A percentile compares a stretch with the other conserved stretches of the same genome.
These are phyloP conservation scores for Erodium trifolium DNA, from an alignment of 441 rosid genomes.

Conservation along the genomic window DNA sequence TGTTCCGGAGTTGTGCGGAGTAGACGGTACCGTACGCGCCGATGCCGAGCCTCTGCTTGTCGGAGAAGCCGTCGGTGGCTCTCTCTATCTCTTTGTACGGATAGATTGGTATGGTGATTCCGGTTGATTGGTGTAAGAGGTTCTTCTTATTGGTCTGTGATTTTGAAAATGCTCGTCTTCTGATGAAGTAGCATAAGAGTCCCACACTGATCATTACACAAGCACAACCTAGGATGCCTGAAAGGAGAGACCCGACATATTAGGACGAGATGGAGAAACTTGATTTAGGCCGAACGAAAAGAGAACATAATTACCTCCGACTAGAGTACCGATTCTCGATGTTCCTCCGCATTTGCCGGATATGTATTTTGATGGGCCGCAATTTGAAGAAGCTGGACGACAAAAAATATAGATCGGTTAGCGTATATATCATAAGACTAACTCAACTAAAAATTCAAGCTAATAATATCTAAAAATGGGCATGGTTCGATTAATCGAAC, in stretches of 20 bases:
- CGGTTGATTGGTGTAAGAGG: conserved; percentile 44
- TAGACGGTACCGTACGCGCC: neutral
- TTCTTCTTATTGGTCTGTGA: conserved; percentile 32
- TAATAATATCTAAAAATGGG: too few species aligned
- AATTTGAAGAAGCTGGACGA: conserved; percentile 28
- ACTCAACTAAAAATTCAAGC: too few species aligned
- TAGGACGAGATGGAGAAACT: neutral
- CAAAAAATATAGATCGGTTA: too few species aligned
- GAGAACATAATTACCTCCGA: conserved; percentile 44
- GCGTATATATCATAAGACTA: too few species aligned
- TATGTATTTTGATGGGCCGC: conserved; percentile 34
- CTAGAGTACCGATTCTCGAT: conserved; percentile 26
- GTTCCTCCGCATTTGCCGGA: conserved; percentile 51
- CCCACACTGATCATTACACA: conserved; percentile 31
- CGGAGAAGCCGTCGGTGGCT: conserved; percentile 18
- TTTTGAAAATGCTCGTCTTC: conserved; percentile 30
- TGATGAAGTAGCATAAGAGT: conserved; percentile 30
- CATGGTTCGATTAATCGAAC: too few species aligned
- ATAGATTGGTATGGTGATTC: conserved; percentile 53
- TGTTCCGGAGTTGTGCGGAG: neutral
- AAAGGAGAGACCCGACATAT: conserved; percentile 11
- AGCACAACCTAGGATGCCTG: conserved; percentile 46
- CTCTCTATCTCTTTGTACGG: conserved; percentile 66
- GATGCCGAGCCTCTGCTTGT: neutral
- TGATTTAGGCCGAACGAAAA: neutral